These are phyloP conservation scores for Picea mariana DNA, from an alignment of 83 land plant species.

Conservation along the genomic window DNA sequence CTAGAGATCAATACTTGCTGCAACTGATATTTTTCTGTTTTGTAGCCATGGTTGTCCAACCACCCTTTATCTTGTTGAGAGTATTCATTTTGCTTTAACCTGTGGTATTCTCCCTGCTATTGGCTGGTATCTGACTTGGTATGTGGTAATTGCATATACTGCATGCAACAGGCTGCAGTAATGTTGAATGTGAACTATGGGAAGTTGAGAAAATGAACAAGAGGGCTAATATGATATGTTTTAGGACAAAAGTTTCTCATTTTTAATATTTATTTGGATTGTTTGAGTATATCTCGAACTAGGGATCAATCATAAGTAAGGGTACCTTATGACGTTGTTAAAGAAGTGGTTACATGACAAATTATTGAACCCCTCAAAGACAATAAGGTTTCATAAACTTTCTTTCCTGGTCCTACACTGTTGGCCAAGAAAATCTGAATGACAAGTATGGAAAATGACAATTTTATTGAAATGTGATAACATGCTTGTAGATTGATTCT, in stretches of 20 bases:
- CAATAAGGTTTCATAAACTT: neutral
- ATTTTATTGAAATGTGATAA: neutral
- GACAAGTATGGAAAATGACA: neutral
- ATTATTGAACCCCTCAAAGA: neutral
- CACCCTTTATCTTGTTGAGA: too few species aligned
- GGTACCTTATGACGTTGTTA: neutral
- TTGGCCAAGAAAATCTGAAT: neutral
- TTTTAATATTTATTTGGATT: too few species aligned
- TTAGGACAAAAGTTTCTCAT: neutral
- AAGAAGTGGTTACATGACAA: neutral
- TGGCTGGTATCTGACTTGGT: too few species aligned
- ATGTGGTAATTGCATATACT: too few species aligned
- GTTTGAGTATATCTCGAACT: too few species aligned
- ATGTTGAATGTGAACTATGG: neutral
- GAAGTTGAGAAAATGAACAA: neutral
- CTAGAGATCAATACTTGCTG: too few species aligned
- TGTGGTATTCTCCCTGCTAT: too few species aligned
- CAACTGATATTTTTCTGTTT: too few species aligned
- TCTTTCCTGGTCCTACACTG: neutral
- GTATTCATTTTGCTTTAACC: too few species aligned
- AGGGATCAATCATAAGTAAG: neutral
- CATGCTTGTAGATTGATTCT: neutral
- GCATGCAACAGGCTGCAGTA: neutral
- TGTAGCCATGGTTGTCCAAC: too few species aligned
- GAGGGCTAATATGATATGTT: neutral